Base-by-base conservation (phyloP, 1,284 basidiomycete genomes). In the Peniophora sp. region DNA sequence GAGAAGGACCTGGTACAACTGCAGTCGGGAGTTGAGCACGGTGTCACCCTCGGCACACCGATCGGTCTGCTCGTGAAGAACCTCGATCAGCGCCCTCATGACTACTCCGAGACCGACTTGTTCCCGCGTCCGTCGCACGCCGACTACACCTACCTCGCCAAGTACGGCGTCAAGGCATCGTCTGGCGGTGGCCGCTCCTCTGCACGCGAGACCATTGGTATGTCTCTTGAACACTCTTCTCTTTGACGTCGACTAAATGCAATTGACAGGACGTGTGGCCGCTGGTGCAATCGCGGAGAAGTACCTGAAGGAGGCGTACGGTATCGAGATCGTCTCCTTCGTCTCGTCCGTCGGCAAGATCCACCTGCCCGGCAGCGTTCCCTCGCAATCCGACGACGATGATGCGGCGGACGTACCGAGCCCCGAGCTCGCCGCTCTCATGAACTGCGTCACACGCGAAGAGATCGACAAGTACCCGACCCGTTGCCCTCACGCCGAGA, bases 281-380 rank as follows among this genome's bases (percentile, higher is more conserved):
- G 97, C 97, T 2, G 97, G 97, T 46, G 94, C 97, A 5, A 96
- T 99, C 57, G 97, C 97, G 2, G 97, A 99, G 70, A 93, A 87
- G 69, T 99, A 97, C 71, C 79, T 99, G 50, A 90, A 85, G 61
- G 71, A 84, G 53, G 93, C 85, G 9, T 88, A 89, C 65, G 92
- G 92, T 19, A 81, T 98, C 54, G 93, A 98, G 69, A 95, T 99
- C 58, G 90, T 99, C 36, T 95, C 95, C 0, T 98, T 99, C 63
- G 96, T 98, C 27, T 92, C 90, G 2, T 94, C 91, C 3, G 97
- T 98, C 3, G 97, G 97, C 52, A 96, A 94, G 65, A 78, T 98
- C 48, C 85, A 88, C 60, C 73, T 99, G 25, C 86, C 89, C 2
- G 70, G 77, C 1, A 64, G 68, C 11, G 63, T 74, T 38, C 66